Conservation (phyloP, 352 stramenopile genomes). For the Plasmopara muralis region DNA sequence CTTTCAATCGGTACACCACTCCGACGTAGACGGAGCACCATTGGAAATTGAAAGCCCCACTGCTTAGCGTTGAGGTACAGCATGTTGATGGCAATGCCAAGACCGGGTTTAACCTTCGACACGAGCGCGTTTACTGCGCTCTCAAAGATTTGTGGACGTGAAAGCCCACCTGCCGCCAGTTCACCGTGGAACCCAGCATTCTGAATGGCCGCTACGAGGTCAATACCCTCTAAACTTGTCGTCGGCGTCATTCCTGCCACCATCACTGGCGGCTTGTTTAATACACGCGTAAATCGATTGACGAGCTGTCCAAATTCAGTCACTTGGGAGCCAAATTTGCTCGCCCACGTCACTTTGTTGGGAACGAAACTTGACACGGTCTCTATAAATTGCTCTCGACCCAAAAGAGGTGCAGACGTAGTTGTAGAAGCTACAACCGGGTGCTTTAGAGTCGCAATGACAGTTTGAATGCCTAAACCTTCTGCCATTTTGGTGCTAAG, state of each 20-base stretch:
- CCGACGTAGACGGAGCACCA: conserved; percentile 77
- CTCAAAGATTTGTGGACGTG: conserved; percentile 68
- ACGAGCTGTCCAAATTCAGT: conserved; percentile 38
- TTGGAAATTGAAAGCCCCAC: conserved; percentile 87
- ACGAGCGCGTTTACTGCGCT: conserved; percentile 53
- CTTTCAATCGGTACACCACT: conserved; percentile 78
- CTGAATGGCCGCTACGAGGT: conserved; percentile 73
- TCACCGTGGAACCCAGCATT: conserved; percentile 81
- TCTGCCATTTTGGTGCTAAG: conserved; percentile 38
- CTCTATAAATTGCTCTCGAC: conserved; percentile 39
- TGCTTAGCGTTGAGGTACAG: conserved; percentile 87
- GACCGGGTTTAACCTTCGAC: conserved; percentile 62
- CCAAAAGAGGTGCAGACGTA: conserved; percentile 25
- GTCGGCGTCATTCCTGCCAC: conserved; percentile 83
- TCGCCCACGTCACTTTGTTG: conserved; percentile 35
- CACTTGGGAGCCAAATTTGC: conserved; percentile 44
- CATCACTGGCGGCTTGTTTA: conserved; percentile 78
- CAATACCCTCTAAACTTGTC: conserved; percentile 69
- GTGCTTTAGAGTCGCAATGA: conserved; percentile 46
- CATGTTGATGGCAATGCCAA: conserved; percentile 83
- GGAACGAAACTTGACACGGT: conserved; percentile 6
- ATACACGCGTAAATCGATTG: conserved; percentile 64
- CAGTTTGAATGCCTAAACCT: conserved; percentile 45
- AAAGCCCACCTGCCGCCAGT: conserved; percentile 67
- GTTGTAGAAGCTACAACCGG: conserved; percentile 18